Evolutionary conservation across 1,284 basidiomycete genomes (phyloP), one percentile per base, ranked within the genome.

Genomic region (Sporisorium iseilematis-ciliati): DNA sequence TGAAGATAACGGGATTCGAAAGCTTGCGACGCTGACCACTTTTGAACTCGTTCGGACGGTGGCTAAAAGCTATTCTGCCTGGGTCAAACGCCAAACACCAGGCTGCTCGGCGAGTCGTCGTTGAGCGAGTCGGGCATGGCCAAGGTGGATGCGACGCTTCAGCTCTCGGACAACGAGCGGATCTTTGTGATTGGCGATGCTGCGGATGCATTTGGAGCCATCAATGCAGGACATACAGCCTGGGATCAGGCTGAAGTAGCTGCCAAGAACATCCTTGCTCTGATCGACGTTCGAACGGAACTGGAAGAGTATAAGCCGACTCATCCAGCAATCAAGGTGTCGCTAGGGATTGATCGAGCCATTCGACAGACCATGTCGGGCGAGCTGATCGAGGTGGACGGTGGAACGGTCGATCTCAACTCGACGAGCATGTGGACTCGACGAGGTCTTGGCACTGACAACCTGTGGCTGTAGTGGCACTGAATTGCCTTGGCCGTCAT

Each of bases 171-270:
- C 50, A 59, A 45, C 38, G 20, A 40, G 1, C 54, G 75, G 26
- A 53, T 77, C 45, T 77, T 76, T 51, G 75, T 67, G 18, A 66
- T 77, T 20, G 73, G 75, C 20, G 75, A 77, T 48, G 73, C 63
- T 16, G 73, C 73, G 2, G 75, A 77, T 53, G 73, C 75, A 14
- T 77, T 76, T 41, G 75, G 71, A 7, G 75, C 75, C 2, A 59
- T 77, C 62, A 77, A 77, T 25, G 75, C 75, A 16, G 75, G 75
- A 18, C 73, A 77, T n/a, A 71, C 73, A 12, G 75, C 75, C 12
- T 77, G 66, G 63, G 53, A 55, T n/a, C 73, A 76, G 45, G 75
- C 72, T n/a, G 61, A 76, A 26, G 40, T 71, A 14, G 71, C 72
- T 2, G 62, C 67, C 7, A 35, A 54, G 2, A 77, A 77, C 57